Percentiles rank a stretch among this genome's conserved stretches.
Evolutionary conservation across 139 green algal species (phyloP).

Genomic region (Coelastrella sp.): DNA sequence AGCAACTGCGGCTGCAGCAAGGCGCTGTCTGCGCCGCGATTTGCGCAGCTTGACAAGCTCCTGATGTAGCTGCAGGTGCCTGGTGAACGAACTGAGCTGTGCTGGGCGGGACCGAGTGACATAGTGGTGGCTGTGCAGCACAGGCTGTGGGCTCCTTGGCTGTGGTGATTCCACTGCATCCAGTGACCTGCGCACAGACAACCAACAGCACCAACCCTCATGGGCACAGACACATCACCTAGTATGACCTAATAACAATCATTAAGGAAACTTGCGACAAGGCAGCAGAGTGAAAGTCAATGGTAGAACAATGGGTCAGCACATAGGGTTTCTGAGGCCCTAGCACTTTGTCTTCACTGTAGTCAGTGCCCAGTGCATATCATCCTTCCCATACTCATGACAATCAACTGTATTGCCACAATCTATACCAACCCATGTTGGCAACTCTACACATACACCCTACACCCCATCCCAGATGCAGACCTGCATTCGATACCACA

Average conservation of each 20-base stretch:
- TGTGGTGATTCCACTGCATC: background rate
- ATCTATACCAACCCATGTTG: no score
- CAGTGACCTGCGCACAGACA: background rate
- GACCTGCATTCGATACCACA: background rate
- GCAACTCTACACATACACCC: no score
- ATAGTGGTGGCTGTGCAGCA: background rate
- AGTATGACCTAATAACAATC: no score
- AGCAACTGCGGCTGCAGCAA: constrained; percentile 18
- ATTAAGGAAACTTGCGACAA: no score
- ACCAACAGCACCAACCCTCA: background rate
- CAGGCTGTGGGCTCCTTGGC: background rate
- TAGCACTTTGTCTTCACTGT: constrained; percentile 56
- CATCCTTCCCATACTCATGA: constrained; percentile 54
- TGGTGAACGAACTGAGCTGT: background rate
- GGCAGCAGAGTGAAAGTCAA: background rate
- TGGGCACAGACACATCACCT: background rate
- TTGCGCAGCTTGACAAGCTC: constrained; percentile 18
- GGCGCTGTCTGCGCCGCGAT: constrained; percentile 16
- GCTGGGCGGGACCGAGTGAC: background rate
- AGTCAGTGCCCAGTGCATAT: constrained; percentile 77
- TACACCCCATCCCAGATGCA: no score
- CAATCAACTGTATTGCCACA: no score
- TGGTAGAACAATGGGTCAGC: constrained; percentile 53
- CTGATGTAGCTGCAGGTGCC: constrained; percentile 45
- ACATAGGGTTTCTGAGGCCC: constrained; percentile 77